These are phyloP conservation scores for Epichloe gansuensis DNA, from an alignment of 2,329 filamentous ascomycete genomes.

Conservation along the genomic window DNA sequence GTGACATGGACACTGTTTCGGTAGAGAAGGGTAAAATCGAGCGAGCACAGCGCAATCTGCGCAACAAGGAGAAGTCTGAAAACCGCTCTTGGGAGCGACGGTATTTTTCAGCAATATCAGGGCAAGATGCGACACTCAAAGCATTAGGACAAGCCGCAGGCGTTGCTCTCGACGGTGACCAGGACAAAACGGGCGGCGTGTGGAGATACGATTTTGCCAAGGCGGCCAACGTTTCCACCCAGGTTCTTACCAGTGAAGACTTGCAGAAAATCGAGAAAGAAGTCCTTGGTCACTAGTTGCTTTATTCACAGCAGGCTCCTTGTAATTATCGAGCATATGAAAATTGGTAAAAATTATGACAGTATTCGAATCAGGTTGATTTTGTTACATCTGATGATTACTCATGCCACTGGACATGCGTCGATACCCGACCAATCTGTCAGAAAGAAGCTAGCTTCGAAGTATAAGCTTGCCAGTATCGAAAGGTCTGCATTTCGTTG, in stretches of 20 bases:
- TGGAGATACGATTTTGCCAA: constrained; percentile 45
- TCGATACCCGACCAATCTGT: too few relatives aligned
- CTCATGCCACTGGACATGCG: too few relatives aligned
- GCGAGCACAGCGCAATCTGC: constrained; percentile 65
- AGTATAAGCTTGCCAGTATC: too few relatives aligned
- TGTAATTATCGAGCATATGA: not conserved
- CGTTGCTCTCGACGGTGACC: constrained; percentile 38
- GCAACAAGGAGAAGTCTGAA: constrained; percentile 63
- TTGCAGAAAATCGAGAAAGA: constrained; percentile 33
- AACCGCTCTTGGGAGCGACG: constrained; percentile 67
- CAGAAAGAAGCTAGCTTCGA: too few relatives aligned
- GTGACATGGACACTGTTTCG: constrained; percentile 73
- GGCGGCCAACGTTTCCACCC: constrained; percentile 25
- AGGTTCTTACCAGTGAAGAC: constrained; percentile 26
- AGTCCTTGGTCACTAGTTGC: constrained; percentile 25
- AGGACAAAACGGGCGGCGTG: constrained; percentile 48
- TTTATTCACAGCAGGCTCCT: not conserved
- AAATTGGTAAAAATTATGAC: not conserved
- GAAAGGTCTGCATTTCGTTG: too few relatives aligned
- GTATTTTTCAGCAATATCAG: constrained; percentile 56
- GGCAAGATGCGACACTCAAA: constrained; percentile 32
- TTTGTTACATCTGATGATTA: too few relatives aligned
- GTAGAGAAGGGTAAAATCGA: constrained; percentile 82
- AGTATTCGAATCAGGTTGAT: not conserved
- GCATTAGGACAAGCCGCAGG: constrained; percentile 34